Percentiles rank a stretch among this genome's conserved stretches.
Conservation (phyloP, 768 basidiomycete species). For the Paxillus involutus region DNA sequence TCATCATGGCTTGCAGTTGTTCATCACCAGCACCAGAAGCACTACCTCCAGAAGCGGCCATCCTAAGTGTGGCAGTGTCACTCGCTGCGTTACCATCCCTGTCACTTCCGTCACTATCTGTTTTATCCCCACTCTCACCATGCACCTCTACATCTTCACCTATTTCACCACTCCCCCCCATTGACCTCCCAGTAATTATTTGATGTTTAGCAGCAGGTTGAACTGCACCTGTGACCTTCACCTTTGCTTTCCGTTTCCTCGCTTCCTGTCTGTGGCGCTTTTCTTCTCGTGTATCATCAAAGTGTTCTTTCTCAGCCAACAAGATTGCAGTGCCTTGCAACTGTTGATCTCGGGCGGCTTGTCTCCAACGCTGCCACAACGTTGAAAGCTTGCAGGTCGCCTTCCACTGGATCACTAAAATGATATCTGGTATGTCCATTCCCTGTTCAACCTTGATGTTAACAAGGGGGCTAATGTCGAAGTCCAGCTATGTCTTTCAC, state of each 20-base stretch:
- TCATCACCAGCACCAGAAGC: too few species aligned
- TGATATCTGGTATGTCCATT: slow-evolving; percentile 35
- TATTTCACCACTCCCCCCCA: too few species aligned
- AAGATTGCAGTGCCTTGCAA: not conserved
- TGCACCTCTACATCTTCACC: too few species aligned
- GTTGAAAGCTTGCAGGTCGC: slow-evolving; percentile 23
- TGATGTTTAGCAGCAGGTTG: too few species aligned
- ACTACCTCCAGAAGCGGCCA: too few species aligned
- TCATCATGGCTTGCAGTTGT: too few species aligned
- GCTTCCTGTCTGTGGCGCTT: not conserved
- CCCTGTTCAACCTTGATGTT: slow-evolving; percentile 25
- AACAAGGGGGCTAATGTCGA: not conserved
- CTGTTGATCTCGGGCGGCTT: not conserved
- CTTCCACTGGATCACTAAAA: slow-evolving; percentile 35
- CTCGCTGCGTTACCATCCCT: too few species aligned
- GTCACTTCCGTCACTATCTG: too few species aligned
- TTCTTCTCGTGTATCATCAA: not conserved
- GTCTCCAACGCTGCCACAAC: slow-evolving; percentile 7
- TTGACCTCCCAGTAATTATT: too few species aligned
- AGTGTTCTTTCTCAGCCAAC: slow-evolving; percentile 3
- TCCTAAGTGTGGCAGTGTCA: too few species aligned
- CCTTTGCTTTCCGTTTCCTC: not conserved
- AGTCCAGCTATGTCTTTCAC: not conserved
- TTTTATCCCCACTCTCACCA: too few species aligned
- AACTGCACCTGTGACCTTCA: too few species aligned